Evolutionary conservation across 495 filamentous ascomycete genomes (phyloP).

Genomic region (Entonaema liquescens): DNA sequence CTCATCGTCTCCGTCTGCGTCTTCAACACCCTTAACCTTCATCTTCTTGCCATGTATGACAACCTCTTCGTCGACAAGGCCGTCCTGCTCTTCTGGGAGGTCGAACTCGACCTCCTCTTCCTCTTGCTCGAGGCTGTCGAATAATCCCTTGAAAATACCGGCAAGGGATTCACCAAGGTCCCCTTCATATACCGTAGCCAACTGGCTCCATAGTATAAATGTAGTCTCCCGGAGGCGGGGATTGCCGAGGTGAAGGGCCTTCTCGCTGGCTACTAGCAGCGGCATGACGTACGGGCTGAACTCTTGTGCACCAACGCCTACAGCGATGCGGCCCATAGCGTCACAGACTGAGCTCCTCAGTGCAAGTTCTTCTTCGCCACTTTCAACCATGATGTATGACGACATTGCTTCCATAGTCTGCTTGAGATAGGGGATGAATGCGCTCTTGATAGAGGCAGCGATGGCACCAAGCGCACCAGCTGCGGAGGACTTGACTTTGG

Average conservation of each 20-base stretch:
- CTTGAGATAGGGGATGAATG: constrained; percentile 90
- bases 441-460: constrained; percentile 79
- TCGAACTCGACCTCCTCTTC: constrained; percentile 86
- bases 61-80: constrained; percentile 76
- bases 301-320: constrained; percentile 82
- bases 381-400: constrained; percentile 84
- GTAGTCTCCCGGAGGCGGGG: constrained; percentile 91
- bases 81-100: constrained; percentile 78
- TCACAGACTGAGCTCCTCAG: constrained; percentile 89
- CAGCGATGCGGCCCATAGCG: constrained; percentile 88
- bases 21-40: constrained; percentile 70
- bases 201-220: constrained; percentile 93
- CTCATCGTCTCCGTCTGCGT: constrained; percentile 68
- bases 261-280: constrained; percentile 89
- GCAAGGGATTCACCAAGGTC: constrained; percentile 87
- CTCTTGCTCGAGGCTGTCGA: constrained; percentile 86
- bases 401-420: constrained; percentile 86
- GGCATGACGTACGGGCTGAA: constrained; percentile 91
- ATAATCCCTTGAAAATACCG: constrained; percentile 84
- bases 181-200: constrained; percentile 93
- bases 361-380: constrained; percentile 87
- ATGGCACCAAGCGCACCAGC: constrained; percentile 90
- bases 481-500: constrained; percentile 87
- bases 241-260: constrained; percentile 89
- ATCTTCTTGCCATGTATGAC: constrained; percentile 82